Percentiles rank a stretch among this genome's conserved stretches.
These are phyloP conservation scores for Euphorbia celastroides DNA, from an alignment of 441 rosid genomes.

Conservation along the genomic window DNA sequence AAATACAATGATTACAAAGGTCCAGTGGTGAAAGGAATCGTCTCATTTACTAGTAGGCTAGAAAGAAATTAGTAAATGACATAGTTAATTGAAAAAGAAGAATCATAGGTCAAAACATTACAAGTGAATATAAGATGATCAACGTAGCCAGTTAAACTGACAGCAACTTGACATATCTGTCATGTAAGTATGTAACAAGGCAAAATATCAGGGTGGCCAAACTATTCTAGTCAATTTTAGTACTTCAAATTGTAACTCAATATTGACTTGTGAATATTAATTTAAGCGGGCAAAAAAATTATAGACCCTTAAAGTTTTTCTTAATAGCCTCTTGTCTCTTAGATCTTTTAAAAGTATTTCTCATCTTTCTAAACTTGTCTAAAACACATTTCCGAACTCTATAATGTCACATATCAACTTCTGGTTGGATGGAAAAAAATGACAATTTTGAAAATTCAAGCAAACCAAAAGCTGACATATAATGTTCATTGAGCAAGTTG, in stretches of 20 bases:
- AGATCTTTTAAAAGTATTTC: too few relatives aligned
- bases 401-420: too few relatives aligned
- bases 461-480: too few relatives aligned
- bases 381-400: too few relatives aligned
- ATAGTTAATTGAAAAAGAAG: background rate
- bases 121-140: background rate
- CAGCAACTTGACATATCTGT: background rate
- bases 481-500: background rate
- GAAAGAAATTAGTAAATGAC: background rate
- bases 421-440: too few relatives aligned
- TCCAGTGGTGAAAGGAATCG: background rate
- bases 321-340: background rate
- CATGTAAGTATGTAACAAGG: background rate
- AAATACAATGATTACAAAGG: background rate
- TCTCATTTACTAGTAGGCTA: too few relatives aligned
- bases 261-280: conserved; percentile 2
- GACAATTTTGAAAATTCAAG: too few relatives aligned
- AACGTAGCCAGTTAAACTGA: background rate
- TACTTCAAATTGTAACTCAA: background rate
- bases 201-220: background rate
- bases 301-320: background rate
- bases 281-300: too few relatives aligned
- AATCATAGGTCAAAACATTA: too few relatives aligned
- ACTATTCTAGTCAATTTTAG: background rate
- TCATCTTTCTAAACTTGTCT: too few relatives aligned